Base-by-base conservation (phyloP, 1,284 basidiomycete species). In the Ceratobasidium sp. region DNA sequence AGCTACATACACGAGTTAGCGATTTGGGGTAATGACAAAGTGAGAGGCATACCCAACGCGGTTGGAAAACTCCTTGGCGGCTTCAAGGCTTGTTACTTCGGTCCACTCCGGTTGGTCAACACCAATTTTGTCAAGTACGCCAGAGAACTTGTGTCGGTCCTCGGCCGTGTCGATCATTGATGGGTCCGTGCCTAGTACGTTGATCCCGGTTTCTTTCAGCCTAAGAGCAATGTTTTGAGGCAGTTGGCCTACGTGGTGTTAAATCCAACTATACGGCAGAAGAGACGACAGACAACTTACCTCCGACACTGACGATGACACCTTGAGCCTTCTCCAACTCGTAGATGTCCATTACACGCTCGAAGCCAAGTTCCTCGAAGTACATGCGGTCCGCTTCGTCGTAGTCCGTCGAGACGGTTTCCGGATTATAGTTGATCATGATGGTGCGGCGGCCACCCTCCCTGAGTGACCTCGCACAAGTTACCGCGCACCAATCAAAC, bases 371-470 rank as follows among this genome's bases (percentile, higher is more conserved):
- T 78, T 98, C 96, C 79, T 99, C 97, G 77, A 99, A 99, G 84
- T 99, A 99, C 62, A 99, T 82, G 70, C 97, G 84, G 76, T 99
- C 96, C 21, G 97, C 97, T 82, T 99, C 97, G 77, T 99, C 97
- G 78, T 96, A 99, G 79, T 99, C 97, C 69, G 97, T 99, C 5
- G 94, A 97, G 69, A 99, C 97, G 2, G 97, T 99, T 81, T 99
- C 97, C 16, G 96, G 97, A 80, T 99, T 99, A 81, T 99, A 99
- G 83, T 99, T 99, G 85, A 99, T 85, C 96, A 99, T 99, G 81
- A 99, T 89, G 49, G 97, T 98, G 81, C 88, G 87, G 80, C 92
- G 90, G 77, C 95, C 95, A 85, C 95, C 90, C 72, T 89, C 87
- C 73, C 95, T 85, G 73, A 99, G 86, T 76, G 90, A 90, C 72